Conservation (phyloP, 208 protist genomes). For the Zelonia costaricensis region DNA sequence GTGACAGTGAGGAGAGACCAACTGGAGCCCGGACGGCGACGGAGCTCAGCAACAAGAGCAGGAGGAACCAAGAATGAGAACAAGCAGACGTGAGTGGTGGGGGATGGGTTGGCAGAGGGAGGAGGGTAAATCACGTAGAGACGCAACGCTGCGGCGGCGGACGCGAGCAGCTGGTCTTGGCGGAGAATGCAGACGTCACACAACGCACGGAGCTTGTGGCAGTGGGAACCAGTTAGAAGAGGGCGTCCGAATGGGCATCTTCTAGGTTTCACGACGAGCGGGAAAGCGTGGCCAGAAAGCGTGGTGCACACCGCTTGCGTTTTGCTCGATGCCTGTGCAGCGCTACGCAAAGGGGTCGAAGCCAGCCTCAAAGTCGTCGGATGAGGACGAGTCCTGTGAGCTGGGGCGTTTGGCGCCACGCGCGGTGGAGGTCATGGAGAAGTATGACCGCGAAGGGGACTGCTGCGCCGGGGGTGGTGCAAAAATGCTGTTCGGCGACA, state of each 20-base stretch:
- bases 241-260: neutral
- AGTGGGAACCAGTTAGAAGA: neutral
- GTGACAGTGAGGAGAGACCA: too few relatives aligned
- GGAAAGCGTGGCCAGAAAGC: neutral
- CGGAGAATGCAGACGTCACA: too few relatives aligned
- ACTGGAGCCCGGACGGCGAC: too few relatives aligned
- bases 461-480: neutral
- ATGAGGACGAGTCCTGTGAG: conserved; percentile 1
- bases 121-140: too few relatives aligned
- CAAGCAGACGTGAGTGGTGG: too few relatives aligned
- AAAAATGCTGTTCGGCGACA: neutral
- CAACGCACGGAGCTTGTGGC: neutral
- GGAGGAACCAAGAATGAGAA: too few relatives aligned
- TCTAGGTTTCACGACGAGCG: neutral
- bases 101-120: too few relatives aligned
- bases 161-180: too few relatives aligned
- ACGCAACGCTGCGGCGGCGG: too few relatives aligned
- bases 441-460: neutral
- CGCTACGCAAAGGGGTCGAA: conserved; percentile 53
- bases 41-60: too few relatives aligned
- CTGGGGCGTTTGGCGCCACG: neutral
- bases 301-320: neutral
- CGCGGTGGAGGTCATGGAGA: neutral
- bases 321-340: neutral
- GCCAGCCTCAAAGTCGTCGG: conserved; percentile 39